Conservation (phyloP, 1,284 basidiomycete genomes). For the Ganoderma leucocontextum region DNA sequence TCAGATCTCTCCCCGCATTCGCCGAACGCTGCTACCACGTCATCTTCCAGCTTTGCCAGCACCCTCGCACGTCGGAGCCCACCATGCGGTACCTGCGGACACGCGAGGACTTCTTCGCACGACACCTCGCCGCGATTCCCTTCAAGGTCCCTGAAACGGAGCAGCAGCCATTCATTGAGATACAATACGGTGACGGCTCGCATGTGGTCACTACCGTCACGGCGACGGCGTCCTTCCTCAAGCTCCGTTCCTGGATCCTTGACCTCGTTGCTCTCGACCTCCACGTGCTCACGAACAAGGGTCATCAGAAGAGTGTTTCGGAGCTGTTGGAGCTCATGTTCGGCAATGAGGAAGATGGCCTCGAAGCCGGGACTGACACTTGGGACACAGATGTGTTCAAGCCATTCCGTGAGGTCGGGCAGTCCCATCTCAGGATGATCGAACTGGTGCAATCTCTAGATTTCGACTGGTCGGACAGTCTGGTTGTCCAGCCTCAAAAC, state of each 20-base stretch:
- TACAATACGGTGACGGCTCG: slow-evolving; percentile 77
- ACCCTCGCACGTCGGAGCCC: slow-evolving; percentile 84
- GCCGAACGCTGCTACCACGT: slow-evolving; percentile 90
- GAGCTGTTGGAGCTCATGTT: slow-evolving; percentile 82
- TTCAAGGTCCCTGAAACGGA: slow-evolving; percentile 60
- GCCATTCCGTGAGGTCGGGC: slow-evolving; percentile 77
- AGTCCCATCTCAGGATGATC: slow-evolving; percentile 85
- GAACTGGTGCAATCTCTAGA: slow-evolving; percentile 88
- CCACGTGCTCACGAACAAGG: slow-evolving; percentile 84
- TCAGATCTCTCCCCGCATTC: slow-evolving; percentile 76
- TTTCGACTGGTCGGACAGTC: slow-evolving; percentile 88
- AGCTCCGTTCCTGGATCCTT: slow-evolving; percentile 86
- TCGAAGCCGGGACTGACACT: slow-evolving; percentile 48
- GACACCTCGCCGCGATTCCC: slow-evolving; percentile 82
- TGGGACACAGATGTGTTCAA: slow-evolving; percentile 60
- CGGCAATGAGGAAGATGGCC: slow-evolving; percentile 62
- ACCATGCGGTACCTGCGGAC: slow-evolving; percentile 91
- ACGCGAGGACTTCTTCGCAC: slow-evolving; percentile 88
- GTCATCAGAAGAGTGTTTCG: slow-evolving; percentile 73
- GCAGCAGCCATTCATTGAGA: slow-evolving; percentile 67
- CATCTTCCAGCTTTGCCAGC: slow-evolving; percentile 87
- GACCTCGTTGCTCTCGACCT: slow-evolving; percentile 91
- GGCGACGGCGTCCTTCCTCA: slow-evolving; percentile 81
- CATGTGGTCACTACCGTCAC: slow-evolving; percentile 80
- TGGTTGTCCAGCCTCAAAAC: slow-evolving; percentile 64